Percentiles rank a stretch among this genome's conserved stretches.
phyloP scores from a whole-genome alignment of 805 yeast genomes.

The Myxozyma neglecta region DNA sequence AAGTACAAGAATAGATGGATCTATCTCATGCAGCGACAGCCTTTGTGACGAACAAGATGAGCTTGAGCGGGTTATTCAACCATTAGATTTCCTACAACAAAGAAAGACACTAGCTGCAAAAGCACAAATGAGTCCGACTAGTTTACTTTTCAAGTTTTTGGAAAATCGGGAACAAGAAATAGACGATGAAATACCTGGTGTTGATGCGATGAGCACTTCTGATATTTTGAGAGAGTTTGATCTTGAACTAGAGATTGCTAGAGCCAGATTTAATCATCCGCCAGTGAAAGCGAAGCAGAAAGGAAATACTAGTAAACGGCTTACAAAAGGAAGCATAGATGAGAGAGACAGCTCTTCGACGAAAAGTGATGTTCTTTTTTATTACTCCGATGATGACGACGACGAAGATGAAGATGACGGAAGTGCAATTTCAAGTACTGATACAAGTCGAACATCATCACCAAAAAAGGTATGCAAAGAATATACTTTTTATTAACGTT shows the following conservation, averaged over 20 bases:
- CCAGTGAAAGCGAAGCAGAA: background rate
- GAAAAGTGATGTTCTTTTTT: background rate
- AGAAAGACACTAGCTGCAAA: background rate
- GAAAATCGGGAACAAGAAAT: background rate
- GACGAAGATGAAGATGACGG: background rate
- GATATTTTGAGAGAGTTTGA: conserved; percentile 11
- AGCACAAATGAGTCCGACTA: background rate
- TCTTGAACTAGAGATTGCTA: conserved; percentile 16
- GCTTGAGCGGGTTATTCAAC: background rate
- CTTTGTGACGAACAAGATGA: background rate
- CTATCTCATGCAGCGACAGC: background rate
- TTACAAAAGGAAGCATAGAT: background rate
- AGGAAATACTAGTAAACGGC: background rate
- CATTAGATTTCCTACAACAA: background rate
- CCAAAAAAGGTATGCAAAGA: background rate
- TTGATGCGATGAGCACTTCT: background rate
- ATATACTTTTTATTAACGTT: background rate
- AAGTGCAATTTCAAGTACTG: background rate
- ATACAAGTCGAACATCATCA: background rate
- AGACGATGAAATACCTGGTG: background rate
- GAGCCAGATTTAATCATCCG: conserved; percentile 7
- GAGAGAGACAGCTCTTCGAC: background rate
- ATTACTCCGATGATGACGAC: background rate
- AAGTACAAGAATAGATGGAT: background rate
- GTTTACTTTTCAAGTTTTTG: background rate